Percentiles rank a stretch among this genome's conserved stretches.
Conservation (phyloP, 179 eudicot genomes). For the Vitellaria paradoxa region DNA sequence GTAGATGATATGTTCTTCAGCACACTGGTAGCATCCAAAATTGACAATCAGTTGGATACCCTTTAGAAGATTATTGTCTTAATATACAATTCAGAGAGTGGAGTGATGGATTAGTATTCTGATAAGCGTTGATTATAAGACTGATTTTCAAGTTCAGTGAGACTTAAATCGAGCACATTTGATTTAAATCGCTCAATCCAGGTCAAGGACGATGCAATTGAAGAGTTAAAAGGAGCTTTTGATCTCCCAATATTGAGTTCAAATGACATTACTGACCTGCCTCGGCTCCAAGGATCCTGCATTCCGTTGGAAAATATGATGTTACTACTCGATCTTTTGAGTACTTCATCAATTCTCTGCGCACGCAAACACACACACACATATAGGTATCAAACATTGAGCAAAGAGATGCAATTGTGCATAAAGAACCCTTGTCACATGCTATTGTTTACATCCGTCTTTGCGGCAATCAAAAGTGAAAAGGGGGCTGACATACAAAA, state of each 20-base stretch:
- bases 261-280: constrained; percentile 29
- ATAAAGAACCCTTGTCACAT: neutral
- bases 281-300: constrained; percentile 59
- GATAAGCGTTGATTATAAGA: neutral
- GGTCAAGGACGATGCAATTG: too few relatives aligned
- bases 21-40: constrained; percentile 23
- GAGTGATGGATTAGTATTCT: too few relatives aligned
- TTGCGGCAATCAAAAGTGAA: neutral
- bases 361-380: neutral
- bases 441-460: neutral
- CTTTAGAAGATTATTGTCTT: too few relatives aligned
- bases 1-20: constrained; percentile 40
- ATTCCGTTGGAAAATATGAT: constrained; percentile 48
- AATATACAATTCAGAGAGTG: too few relatives aligned
- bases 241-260: too few relatives aligned
- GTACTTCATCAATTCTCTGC: constrained; percentile 38
- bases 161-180: too few relatives aligned
- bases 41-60: neutral
- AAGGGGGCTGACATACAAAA: neutral
- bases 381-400: neutral
- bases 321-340: constrained; percentile 44
- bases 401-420: neutral
- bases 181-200: too few relatives aligned
- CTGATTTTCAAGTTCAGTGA: too few relatives aligned
- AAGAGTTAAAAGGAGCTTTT: neutral